A percentile compares a stretch with the other conserved stretches of the same genome.
These are phyloP conservation scores for Rachicladosporium sp. DNA, from an alignment of 2,329 filamentous ascomycete genomes.

Conservation along the genomic window DNA sequence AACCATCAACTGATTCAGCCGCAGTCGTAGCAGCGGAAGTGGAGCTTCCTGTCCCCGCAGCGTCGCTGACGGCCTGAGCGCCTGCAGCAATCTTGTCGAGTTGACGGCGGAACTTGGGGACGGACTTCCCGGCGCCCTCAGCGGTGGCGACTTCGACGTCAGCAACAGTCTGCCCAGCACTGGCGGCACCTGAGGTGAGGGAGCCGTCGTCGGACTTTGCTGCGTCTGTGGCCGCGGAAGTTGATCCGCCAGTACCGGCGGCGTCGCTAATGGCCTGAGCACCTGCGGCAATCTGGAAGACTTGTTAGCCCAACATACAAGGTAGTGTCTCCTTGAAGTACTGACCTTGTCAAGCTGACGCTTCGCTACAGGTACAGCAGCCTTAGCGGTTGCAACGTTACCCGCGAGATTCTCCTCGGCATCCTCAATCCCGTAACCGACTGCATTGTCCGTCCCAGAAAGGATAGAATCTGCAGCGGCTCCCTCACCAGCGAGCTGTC, in stretches of 20 bases:
- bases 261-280: constrained; percentile 6
- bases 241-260: constrained; percentile 4
- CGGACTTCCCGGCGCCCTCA: constrained; percentile 5
- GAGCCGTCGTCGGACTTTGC: constrained; percentile 6
- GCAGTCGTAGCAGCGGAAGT: constrained; percentile 1
- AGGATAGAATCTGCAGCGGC: constrained; percentile 9
- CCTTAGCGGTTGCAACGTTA: constrained; percentile 5
- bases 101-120: constrained; percentile 7
- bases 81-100: constrained; percentile 9
- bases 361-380: not conserved
- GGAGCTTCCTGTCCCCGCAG: constrained; percentile 4
- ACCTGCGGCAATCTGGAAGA: constrained; percentile 8
- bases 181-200: constrained; percentile 5
- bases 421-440: constrained; percentile 14
- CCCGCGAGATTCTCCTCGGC: constrained; percentile 12
- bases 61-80: constrained; percentile 4
- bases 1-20: constrained; percentile 5
- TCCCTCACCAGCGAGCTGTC: constrained; percentile 5
- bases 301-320: constrained; percentile 4
- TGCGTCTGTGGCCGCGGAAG: constrained; percentile 2
- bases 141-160: constrained; percentile 7
- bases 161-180: constrained; percentile 7
- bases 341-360: not conserved
- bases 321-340: not conserved
- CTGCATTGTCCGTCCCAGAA: constrained; percentile 11